Evolutionary conservation across 139 green algal species (phyloP).

Genomic region (Chlamydomonas schloesseri): DNA sequence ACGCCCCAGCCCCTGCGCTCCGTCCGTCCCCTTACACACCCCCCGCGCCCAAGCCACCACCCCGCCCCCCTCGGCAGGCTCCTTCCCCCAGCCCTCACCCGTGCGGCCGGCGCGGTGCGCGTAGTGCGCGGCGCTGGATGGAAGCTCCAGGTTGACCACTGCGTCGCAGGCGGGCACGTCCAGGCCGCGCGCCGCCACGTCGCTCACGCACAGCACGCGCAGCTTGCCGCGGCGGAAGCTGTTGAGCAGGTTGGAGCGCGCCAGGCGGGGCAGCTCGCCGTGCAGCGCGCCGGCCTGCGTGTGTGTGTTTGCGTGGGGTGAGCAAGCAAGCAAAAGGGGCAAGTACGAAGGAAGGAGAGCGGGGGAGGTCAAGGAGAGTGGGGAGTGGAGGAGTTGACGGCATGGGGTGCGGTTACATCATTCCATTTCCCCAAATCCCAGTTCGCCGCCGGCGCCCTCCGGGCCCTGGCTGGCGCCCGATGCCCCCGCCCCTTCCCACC

Average conservation of each 20-base stretch:
- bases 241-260: slow-evolving; percentile 76
- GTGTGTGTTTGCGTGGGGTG: background rate
- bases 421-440: too few relatives aligned
- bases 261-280: slow-evolving; percentile 86
- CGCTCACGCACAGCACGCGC: slow-evolving; percentile 87
- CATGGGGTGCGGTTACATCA: too few relatives aligned
- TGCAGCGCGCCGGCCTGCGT: slow-evolving; percentile 71
- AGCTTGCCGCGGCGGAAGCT: slow-evolving; percentile 79
- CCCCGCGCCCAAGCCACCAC: too few relatives aligned
- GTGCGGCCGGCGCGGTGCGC: slow-evolving; percentile 71
- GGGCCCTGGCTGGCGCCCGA: too few relatives aligned
- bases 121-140: slow-evolving; percentile 86
- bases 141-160: slow-evolving; percentile 94
- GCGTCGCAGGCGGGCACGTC: slow-evolving; percentile 91
- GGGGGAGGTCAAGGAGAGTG: too few relatives aligned
- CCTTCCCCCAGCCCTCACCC: background rate
- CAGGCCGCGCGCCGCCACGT: slow-evolving; percentile 93
- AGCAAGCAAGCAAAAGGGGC: too few relatives aligned
- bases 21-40: too few relatives aligned
- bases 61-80: too few relatives aligned
- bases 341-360: too few relatives aligned
- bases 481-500: slow-evolving; percentile 48
- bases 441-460: too few relatives aligned
- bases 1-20: too few relatives aligned
- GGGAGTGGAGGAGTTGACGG: too few relatives aligned